Percentiles rank a stretch among this genome's conserved stretches.
Conservation (phyloP, 805 yeast genomes). For the Lipomyces lipofer region DNA sequence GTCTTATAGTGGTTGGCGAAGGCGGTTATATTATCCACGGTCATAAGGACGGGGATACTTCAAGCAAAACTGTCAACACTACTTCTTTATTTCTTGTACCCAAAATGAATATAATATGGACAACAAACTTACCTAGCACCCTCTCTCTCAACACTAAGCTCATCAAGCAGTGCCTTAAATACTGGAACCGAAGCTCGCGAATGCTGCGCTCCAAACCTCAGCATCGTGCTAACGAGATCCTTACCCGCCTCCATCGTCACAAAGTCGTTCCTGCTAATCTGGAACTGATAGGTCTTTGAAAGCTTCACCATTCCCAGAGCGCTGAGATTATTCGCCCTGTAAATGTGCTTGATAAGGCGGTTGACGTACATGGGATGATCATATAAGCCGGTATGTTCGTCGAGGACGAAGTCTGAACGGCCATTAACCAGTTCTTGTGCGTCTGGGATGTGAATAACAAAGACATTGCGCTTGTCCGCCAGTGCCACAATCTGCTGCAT, state of each 20-base stretch:
- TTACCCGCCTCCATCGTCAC: conserved; percentile 9
- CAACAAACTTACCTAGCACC: too few species aligned
- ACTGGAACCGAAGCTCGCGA: conserved; percentile 8
- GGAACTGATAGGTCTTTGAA: conserved; percentile 1
- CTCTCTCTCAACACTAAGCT: conserved; percentile 6
- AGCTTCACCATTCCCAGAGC: neutral
- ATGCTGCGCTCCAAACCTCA: conserved; percentile 5
- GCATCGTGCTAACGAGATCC: conserved; percentile 10
- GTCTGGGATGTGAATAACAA: conserved; percentile 23
- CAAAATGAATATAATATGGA: too few species aligned
- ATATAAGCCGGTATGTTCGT: conserved; percentile 9
- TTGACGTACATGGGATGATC: conserved; percentile 26
- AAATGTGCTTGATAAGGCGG: conserved; percentile 9
- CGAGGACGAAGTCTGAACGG: conserved; percentile 2
- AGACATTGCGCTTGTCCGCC: conserved; percentile 4
- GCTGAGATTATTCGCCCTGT: neutral
- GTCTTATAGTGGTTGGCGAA: conserved; percentile 14
- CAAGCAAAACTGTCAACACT: neutral
- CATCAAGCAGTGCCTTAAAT: conserved; percentile 16
- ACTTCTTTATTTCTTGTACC: too few species aligned
- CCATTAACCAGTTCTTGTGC: conserved; percentile 25
- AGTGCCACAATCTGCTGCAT: conserved; percentile 21
- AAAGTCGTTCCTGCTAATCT: neutral
- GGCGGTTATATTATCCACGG: conserved; percentile 22
- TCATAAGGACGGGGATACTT: conserved; percentile 19